Conservation (phyloP, 371 early-diverging fungal species). For the Dinochytrium kinnereticum region DNA sequence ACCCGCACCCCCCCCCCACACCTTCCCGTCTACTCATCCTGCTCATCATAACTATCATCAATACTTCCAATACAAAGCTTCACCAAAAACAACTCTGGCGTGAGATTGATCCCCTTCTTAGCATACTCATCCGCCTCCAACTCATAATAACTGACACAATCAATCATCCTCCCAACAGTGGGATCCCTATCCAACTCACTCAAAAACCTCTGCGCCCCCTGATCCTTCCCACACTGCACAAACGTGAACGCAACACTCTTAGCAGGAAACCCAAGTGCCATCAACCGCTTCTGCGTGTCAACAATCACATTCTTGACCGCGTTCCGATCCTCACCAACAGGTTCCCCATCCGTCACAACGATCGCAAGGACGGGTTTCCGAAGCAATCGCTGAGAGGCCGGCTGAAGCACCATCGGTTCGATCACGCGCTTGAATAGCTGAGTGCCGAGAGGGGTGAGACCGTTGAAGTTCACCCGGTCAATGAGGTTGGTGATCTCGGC, state of each 20-base stretch:
- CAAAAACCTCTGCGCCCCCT: conserved; percentile 34
- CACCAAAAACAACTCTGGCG: conserved; percentile 5
- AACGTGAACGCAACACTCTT: conserved; percentile 29
- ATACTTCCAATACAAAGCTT: conserved; percentile 4
- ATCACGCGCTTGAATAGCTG: conserved; percentile 33
- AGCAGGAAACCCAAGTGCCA: conserved; percentile 22
- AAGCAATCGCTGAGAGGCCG: conserved; percentile 13
- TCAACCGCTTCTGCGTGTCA: conserved; percentile 16
- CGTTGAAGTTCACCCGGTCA: conserved; percentile 30
- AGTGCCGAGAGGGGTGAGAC: conserved; percentile 43
- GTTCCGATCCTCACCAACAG: conserved; percentile 13
- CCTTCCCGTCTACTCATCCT: too few species aligned
- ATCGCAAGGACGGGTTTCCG: conserved; percentile 39
- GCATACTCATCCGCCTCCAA: neutral
- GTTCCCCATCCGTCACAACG: conserved; percentile 45
- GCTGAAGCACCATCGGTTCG: conserved; percentile 31
- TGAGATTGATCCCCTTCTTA: neutral
- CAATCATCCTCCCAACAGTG: conserved; percentile 27
- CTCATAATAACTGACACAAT: conserved; percentile 17
- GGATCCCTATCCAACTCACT: conserved; percentile 28
- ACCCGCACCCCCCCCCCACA: too few species aligned
- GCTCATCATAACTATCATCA: conserved; percentile 11
- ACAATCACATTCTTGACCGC: conserved; percentile 28
- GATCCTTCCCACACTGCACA: conserved; percentile 37
- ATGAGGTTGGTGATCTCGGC: conserved; percentile 27